These are phyloP conservation scores for Colletotrichum zoysiae DNA, from an alignment of 2,329 filamentous ascomycete genomes.

Conservation along the genomic window DNA sequence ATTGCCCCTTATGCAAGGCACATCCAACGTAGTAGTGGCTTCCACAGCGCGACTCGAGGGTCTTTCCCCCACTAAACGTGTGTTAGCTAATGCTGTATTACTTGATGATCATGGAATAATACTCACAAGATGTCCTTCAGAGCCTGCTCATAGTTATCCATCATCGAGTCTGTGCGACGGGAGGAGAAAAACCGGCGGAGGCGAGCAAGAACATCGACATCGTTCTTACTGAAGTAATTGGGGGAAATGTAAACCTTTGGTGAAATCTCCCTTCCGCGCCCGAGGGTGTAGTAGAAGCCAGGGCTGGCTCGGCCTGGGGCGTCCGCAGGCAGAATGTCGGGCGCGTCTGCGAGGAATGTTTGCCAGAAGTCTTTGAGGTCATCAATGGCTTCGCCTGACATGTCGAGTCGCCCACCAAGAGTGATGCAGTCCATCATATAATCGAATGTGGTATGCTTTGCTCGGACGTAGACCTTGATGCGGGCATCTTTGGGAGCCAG, in stretches of 20 bases:
- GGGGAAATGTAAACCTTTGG: conserved; percentile 38
- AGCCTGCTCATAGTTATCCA: conserved; percentile 38
- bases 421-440: conserved; percentile 41
- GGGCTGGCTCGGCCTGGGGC: conserved; percentile 33
- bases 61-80: conserved; percentile 25
- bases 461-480: conserved; percentile 37
- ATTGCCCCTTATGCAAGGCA: conserved; percentile 33
- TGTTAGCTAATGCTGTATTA: not conserved
- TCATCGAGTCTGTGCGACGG: conserved; percentile 35
- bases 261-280: conserved; percentile 29
- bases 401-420: conserved; percentile 31
- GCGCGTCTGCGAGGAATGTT: conserved; percentile 23
- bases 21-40: conserved; percentile 39
- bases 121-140: conserved; percentile 36
- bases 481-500: conserved; percentile 27
- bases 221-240: conserved; percentile 32
- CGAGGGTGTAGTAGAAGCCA: conserved; percentile 39
- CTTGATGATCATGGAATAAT: not conserved
- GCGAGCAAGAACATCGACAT: conserved; percentile 28
- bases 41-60: conserved; percentile 33
- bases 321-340: conserved; percentile 25
- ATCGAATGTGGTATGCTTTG: conserved; percentile 31
- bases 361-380: conserved; percentile 38
- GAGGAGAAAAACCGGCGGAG: conserved; percentile 37
- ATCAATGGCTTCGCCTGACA: conserved; percentile 34